Base-by-base conservation (phyloP, 441 rosid species). In the Theobroma grandiflorum region DNA sequence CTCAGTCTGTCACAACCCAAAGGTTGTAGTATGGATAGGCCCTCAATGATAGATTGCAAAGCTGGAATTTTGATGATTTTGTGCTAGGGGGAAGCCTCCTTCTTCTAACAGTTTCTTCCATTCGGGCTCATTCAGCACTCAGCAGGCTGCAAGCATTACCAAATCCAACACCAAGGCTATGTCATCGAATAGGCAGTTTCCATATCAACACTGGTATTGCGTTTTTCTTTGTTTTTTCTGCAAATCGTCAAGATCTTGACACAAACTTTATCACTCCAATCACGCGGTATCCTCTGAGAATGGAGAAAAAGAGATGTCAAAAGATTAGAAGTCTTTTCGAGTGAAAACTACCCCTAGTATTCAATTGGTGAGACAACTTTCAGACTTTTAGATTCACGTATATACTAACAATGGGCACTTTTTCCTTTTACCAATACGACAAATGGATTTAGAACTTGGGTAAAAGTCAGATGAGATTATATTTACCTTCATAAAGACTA, bases 241-340 rank as follows among this genome's bases (percentile, higher is more conserved):
- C 92, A 88, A 22, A 85, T 89, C 8, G 65, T 86, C 64, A 89
- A 53, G n/a, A 88, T 88, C 67, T 74, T 81, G 9, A 89, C 49
- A 9, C 90, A 86, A 2, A 74, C 86, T 65, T 86, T 85, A 0
- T 89, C 85, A 0, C 63, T 49, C 88, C 88, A 86, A 11, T 78
- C 80, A 14, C 87, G 90, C 82, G 88, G 4, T 42, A 84, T 47
- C 81, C 80, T 52, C 87, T 86, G 77, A 53, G 1, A 45, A 55
- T 15, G 63, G 50, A 55, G 11, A 11, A 2, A 33, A 16, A 14
- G 3, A 55, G 18, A 14, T 11, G n/a, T 38, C 45, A 37, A 63
- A 3, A 33, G 2, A 8, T 58, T 58, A 16, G 0, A 26, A 58
- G 10, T 22, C 31, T 31, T 63, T 63, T 26, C 31, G 31, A 61